These are phyloP conservation scores for Ascodesmis nigricans DNA, from an alignment of 495 filamentous ascomycete species.

Conservation along the genomic window DNA sequence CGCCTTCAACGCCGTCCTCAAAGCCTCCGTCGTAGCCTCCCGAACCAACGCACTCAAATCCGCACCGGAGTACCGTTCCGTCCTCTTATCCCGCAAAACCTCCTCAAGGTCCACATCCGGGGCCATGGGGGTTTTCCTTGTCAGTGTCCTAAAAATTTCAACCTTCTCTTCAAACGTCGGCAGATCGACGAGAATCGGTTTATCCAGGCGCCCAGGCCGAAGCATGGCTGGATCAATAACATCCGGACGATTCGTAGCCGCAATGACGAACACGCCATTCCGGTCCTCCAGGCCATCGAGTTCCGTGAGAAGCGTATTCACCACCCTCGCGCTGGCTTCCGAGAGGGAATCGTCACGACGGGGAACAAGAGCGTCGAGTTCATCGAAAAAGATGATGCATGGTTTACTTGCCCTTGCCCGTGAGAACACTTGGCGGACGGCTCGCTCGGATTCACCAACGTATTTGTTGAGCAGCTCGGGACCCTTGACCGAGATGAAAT, in stretches of 20 bases:
- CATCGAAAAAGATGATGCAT: conserved; percentile 95
- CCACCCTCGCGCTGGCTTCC: conserved; percentile 68
- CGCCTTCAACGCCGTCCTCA: conserved; percentile 13
- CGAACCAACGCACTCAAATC: conserved; percentile 62
- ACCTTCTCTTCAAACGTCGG: conserved; percentile 58
- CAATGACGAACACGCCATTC: conserved; percentile 79
- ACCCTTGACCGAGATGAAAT: conserved; percentile 96
- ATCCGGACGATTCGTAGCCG: conserved; percentile 84
- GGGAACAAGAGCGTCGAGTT: conserved; percentile 80
- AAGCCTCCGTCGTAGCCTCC: conserved; percentile 23
- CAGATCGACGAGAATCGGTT: conserved; percentile 71
- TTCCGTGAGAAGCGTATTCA: conserved; percentile 93
- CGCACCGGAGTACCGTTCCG: conserved; percentile 74
- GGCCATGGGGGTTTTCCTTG: conserved; percentile 35
- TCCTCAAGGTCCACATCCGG: conserved; percentile 27
- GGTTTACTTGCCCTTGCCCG: conserved; percentile 69
- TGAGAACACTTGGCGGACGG: conserved; percentile 78
- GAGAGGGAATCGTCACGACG: conserved; percentile 58
- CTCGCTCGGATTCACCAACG: conserved; percentile 83
- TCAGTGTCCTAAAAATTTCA: conserved; percentile 62
- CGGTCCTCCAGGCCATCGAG: conserved; percentile 69
- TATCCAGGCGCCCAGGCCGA: conserved; percentile 74
- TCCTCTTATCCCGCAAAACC: conserved; percentile 43
- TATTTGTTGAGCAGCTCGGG: conserved; percentile 35
- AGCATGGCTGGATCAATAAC: conserved; percentile 95